Evolutionary conservation across 2,329 filamentous ascomycete species (phyloP), one percentile per base, ranked within the genome.

Genomic region (Botrytis deweyae): DNA sequence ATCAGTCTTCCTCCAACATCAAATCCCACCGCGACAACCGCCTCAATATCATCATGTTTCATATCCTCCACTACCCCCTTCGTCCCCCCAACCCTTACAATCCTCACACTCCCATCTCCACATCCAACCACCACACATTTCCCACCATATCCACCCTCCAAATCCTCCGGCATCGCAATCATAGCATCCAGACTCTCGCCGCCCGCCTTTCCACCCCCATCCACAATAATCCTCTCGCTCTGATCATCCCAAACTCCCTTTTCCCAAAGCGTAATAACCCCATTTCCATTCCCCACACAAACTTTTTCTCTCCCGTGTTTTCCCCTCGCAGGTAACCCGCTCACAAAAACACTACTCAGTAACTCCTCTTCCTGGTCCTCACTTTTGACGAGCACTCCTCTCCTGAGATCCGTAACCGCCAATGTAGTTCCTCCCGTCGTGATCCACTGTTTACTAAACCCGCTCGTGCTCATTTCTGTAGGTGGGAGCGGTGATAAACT

Each of bases 291-390:
- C 36, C 93, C 93, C 0, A 94, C 93, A 4, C 96, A 82, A 5
- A 96, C 87, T 81, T 92, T 92, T 79, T 91, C 87, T 8, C 93
- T 93, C 65, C 93, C 92, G 79, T 89, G 91, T 10, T 87, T 87
- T 44, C 88, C 88, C 73, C 81, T 82, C 74, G 91, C 90, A 0
- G 92, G 90, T 75, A 97, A 83, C 0, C 94, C 94, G 0, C 91
- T 88, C 29, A 98, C 90, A 80, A 94, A 93, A 65, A 90, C 86
- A 1, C 92, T 92, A 79, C 92, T 93, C n/a, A 98, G 87, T 74
- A 98, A 84, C 83, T 98, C 94, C 77, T 98, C 95, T 79, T 97
- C 96, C 81, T 98, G 96, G 79, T 98, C 94, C 80, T 98, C 96
- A 77, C 94, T 97, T 74, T 92, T 92, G 4, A 95, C 92, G 62